Percentiles rank a stretch among this genome's conserved stretches.
Evolutionary conservation across 164 flowering plant genomes (phyloP).

Genomic region (Pachysandra terminalis): DNA sequence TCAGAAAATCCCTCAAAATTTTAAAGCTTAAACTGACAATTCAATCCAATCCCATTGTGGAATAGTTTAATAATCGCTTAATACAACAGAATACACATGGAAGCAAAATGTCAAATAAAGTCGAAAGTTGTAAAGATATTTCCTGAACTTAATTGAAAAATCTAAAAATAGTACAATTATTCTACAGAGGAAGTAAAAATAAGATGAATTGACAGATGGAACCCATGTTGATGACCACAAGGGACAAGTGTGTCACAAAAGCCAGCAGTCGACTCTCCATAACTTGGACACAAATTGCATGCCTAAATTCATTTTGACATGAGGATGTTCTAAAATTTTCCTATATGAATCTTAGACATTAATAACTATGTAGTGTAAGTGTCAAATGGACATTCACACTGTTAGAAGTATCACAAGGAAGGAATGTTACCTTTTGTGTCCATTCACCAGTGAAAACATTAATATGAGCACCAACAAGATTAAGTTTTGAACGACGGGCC

Average conservation of each 20-base stretch:
- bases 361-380: background rate
- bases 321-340: background rate
- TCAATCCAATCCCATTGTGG: background rate
- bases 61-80: background rate
- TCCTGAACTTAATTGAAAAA: too few species aligned
- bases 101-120: too few species aligned
- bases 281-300: too few species aligned
- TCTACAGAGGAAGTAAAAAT: too few species aligned
- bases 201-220: too few species aligned
- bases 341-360: background rate
- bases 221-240: too few species aligned
- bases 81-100: too few species aligned
- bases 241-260: too few species aligned
- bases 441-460: conserved; percentile 99
- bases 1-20: background rate
- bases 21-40: background rate
- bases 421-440: conserved; percentile 87
- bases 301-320: too few species aligned
- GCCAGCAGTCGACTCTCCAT: too few species aligned
- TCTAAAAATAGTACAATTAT: too few species aligned
- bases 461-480: conserved; percentile 97
- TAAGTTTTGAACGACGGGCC: conserved; percentile 89
- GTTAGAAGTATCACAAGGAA: background rate
- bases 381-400: background rate
- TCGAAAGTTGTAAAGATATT: too few species aligned